Evolutionary conservation across 164 flowering plant species (phyloP).

Genomic region (Tetrastigma voinierianum): DNA sequence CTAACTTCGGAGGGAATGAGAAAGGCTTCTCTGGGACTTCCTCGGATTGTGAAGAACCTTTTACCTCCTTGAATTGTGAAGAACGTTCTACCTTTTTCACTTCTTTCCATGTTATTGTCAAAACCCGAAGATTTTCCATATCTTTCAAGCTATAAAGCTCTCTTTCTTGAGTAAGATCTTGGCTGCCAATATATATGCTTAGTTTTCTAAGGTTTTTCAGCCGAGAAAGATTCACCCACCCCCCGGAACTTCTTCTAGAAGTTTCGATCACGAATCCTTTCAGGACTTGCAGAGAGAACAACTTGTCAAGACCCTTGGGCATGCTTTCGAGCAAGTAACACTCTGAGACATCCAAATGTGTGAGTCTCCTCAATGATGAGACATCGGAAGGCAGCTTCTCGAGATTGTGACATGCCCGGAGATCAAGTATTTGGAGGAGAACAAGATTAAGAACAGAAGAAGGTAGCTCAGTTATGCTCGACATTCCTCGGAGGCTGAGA

Average conservation of each 20-base stretch:
- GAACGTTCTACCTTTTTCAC: background rate
- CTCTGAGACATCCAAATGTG: conserved; percentile 20
- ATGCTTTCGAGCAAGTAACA: conserved; percentile 22
- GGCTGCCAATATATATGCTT: too few relatives aligned
- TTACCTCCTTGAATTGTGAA: background rate
- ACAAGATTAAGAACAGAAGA: background rate
- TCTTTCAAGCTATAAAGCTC: background rate
- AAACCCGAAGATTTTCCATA: background rate
- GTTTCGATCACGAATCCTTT: conserved; percentile 19
- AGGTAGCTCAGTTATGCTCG: conserved; percentile 3
- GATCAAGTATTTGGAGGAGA: conserved; percentile 5
- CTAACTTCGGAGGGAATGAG: background rate
- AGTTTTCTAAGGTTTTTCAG: conserved; percentile 13
- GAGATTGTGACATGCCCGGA: conserved; percentile 21
- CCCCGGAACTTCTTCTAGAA: background rate
- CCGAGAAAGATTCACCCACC: background rate
- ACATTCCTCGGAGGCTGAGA: conserved; percentile 9
- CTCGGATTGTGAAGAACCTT: background rate
- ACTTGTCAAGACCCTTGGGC: conserved; percentile 10
- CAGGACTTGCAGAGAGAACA: conserved; percentile 15
- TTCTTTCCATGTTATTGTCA: background rate
- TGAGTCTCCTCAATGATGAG: conserved; percentile 12
- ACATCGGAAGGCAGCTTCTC: conserved; percentile 15
- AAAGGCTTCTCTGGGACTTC: background rate
- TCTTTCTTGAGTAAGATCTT: too few relatives aligned